A percentile compares a stretch with the other conserved stretches of the same genome.
phyloP scores from a whole-genome alignment of 192 early-diverging fungal species.

The Coemansia reversa region DNA sequence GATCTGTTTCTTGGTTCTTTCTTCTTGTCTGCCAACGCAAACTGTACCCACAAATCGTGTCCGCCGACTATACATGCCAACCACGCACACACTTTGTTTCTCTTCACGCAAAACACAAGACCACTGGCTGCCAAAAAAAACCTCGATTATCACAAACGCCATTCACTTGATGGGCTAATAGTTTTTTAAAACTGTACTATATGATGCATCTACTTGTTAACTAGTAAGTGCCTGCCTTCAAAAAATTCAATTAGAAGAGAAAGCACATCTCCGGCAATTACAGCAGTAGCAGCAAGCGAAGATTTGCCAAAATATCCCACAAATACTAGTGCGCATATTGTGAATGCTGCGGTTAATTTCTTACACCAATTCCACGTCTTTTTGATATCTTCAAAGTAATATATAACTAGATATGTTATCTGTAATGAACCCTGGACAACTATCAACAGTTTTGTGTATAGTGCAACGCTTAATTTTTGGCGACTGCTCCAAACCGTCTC shows the following conservation, averaged over 20 bases:
- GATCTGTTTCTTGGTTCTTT: too few relatives aligned
- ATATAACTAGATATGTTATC: neutral
- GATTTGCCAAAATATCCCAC: neutral
- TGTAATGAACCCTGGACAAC: neutral
- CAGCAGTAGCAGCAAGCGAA: neutral
- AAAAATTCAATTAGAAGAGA: neutral
- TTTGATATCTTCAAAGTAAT: neutral
- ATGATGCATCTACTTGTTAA: too few relatives aligned
- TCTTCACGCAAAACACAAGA: too few relatives aligned
- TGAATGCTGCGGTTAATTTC: neutral
- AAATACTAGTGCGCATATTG: neutral
- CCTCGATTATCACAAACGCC: too few relatives aligned
- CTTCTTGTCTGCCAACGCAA: too few relatives aligned
- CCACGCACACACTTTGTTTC: too few relatives aligned
- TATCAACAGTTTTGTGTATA: constrained; percentile 7
- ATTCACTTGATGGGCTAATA: too few relatives aligned
- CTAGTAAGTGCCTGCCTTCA: neutral
- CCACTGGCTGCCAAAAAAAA: too few relatives aligned
- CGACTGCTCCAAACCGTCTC: constrained; percentile 2
- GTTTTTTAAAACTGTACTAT: too few relatives aligned
- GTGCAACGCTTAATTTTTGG: neutral
- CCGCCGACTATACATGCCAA: too few relatives aligned
- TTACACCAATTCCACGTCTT: neutral
- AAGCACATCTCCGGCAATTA: neutral
- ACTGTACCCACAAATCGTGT: too few relatives aligned